These are phyloP conservation scores for Leishmania tarentolae DNA, from an alignment of 208 protist species.

Conservation along the genomic window DNA sequence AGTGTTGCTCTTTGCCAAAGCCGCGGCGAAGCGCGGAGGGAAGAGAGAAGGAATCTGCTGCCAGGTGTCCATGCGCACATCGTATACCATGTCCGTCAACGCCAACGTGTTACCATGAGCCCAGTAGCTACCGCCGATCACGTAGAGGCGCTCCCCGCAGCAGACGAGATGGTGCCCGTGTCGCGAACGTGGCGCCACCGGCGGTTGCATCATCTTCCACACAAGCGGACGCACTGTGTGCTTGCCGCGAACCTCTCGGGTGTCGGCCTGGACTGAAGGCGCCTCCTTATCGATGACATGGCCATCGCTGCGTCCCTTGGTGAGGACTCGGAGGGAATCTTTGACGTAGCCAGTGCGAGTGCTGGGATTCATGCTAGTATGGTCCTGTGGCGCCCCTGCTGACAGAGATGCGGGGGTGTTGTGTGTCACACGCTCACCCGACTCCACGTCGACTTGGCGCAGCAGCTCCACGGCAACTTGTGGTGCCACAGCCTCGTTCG, in stretches of 20 bases:
- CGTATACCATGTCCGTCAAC: slow-evolving; percentile 45
- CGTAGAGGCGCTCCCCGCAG: slow-evolving; percentile 40
- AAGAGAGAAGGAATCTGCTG: slow-evolving; percentile 40
- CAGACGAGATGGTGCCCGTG: slow-evolving; percentile 68
- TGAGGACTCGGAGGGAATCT: slow-evolving; percentile 15
- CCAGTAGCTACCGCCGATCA: slow-evolving; percentile 67
- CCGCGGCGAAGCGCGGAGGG: slow-evolving; percentile 51
- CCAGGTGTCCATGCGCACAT: slow-evolving; percentile 34
- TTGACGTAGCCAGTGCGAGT: slow-evolving; percentile 6
- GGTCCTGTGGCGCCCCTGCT: background rate
- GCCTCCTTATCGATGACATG: slow-evolving; percentile 16
- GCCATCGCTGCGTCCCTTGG: background rate
- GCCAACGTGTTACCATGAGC: slow-evolving; percentile 51
- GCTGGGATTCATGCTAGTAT: slow-evolving; percentile 9
- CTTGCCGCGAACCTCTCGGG: slow-evolving; percentile 30
- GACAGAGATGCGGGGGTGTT: background rate
- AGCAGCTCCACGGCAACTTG: slow-evolving; percentile 31
- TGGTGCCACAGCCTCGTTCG: background rate
- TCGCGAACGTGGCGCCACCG: slow-evolving; percentile 42
- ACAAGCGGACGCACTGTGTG: slow-evolving; percentile 37
- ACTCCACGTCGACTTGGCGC: slow-evolving; percentile 16
- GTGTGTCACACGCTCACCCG: background rate
- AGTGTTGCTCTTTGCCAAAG: slow-evolving; percentile 39
- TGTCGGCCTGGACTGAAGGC: slow-evolving; percentile 14
- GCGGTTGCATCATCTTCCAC: slow-evolving; percentile 33